Evolutionary conservation across 2,329 filamentous ascomycete species (phyloP), one percentile per base, ranked within the genome.

Genomic region (Paecilomyces variotii): DNA sequence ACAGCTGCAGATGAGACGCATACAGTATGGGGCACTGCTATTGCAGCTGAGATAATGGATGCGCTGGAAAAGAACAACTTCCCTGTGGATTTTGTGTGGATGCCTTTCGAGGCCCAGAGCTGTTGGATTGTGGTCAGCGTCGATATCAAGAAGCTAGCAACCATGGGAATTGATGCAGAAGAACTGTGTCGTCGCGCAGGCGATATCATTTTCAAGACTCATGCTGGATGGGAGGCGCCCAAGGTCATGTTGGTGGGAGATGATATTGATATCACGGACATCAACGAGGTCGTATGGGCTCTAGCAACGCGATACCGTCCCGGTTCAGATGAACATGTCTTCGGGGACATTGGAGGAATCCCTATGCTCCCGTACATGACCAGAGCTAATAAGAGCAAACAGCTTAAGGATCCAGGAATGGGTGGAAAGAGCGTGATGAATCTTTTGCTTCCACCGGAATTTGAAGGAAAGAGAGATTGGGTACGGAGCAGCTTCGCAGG

Each of bases 171-270:
- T 1, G 62, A 57, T 19, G 60, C 62, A 19, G 39, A 59, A 19
- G 62, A 61, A 9, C 63, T 64, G 25, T 59, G 59, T 49, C 45
- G 45, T 12, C 61, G 57, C 7, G 4, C 62, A 12, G 63, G 64
- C 3, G 59, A 66, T 56, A 56, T 59, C 7, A 60, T 66, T 10
- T 65, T 66, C 35, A 55, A 57, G n/a, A 62, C 64, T 4, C 63
- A 66, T 28, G 60, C 64, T 35, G 63, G 64, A 24, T 63, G 63
- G 61, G 63, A 62, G 28, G 61, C 64, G n/a, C 58, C 60, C 7
- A 66, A 65, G 54, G 45, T 66, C 12, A 64, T 63, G 27, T 26
- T 66, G 1, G 63, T 66, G 25, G 61, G 61, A 3, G 63, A 66
- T 7, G 59, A 66, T 45, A 56, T 66, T 32, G 64, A 66, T 54